These are phyloP conservation scores for Medicago lupulina DNA, from an alignment of 306 rosid genomes.

Conservation along the genomic window DNA sequence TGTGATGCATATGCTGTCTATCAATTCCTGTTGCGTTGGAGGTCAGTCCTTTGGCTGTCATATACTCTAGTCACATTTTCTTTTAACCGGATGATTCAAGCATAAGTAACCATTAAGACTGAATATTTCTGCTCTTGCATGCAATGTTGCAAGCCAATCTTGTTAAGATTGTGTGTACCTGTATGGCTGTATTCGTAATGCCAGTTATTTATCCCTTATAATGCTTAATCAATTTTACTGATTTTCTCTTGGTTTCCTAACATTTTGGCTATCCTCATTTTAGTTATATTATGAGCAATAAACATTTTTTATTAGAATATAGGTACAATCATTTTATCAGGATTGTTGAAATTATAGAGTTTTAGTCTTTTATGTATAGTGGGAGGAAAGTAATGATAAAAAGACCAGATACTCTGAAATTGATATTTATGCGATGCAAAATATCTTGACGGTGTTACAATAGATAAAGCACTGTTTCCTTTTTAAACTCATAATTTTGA, in stretches of 20 bases:
- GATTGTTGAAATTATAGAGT: not conserved
- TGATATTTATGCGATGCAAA: not conserved
- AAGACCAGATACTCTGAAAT: not conserved
- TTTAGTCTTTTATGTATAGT: slow-evolving; percentile 5
- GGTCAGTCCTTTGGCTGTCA: slow-evolving; percentile 4
- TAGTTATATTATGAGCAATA: not conserved
- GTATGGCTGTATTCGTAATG: not conserved
- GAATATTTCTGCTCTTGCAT: slow-evolving; percentile 12
- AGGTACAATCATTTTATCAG: not conserved
- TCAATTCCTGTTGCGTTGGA: not conserved
- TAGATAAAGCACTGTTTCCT: not conserved
- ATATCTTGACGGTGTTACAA: not conserved
- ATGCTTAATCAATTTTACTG: not conserved
- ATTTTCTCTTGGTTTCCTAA: not conserved
- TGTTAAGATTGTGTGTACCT: slow-evolving; percentile 13
- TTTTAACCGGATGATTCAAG: not conserved
- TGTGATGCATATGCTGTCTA: not conserved
- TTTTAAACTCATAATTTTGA: too few species aligned
- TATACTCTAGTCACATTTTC: not conserved
- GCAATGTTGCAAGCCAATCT: slow-evolving; percentile 30
- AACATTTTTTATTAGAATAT: not conserved
- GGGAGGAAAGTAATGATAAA: not conserved
- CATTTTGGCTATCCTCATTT: not conserved
- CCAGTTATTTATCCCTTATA: not conserved
- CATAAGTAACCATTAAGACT: not conserved